These are phyloP conservation scores for Nemania diffusa DNA, from an alignment of 2,329 filamentous ascomycete genomes.

Conservation along the genomic window DNA sequence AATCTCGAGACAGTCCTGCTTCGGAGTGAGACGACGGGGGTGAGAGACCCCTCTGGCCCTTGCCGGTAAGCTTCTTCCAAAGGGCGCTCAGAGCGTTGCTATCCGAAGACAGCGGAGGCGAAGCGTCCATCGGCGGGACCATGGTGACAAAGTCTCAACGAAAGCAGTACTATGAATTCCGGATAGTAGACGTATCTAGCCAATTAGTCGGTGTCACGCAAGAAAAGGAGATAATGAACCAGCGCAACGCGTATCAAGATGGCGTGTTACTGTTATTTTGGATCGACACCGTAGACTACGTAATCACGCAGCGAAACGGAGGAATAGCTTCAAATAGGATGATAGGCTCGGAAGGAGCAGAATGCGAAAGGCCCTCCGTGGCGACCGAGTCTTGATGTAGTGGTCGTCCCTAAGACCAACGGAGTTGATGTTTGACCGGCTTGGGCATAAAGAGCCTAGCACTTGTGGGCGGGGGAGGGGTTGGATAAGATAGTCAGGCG, in stretches of 20 bases:
- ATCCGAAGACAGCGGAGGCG: slow-evolving; percentile 40
- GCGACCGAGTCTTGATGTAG: slow-evolving; percentile 39
- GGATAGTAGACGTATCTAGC: slow-evolving; percentile 38
- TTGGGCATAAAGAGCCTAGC: slow-evolving; percentile 22
- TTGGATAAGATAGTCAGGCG: slow-evolving; percentile 22
- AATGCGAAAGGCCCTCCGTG: slow-evolving; percentile 28
- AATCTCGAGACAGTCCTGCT: slow-evolving; percentile 40
- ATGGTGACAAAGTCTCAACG: slow-evolving; percentile 41
- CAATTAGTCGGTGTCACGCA: slow-evolving; percentile 39
- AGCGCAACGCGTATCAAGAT: slow-evolving; percentile 36
- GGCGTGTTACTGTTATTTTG: slow-evolving; percentile 36
- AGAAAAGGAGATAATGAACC: slow-evolving; percentile 32
- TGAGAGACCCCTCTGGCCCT: slow-evolving; percentile 38
- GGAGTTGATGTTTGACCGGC: slow-evolving; percentile 26
- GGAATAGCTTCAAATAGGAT: slow-evolving; percentile 19
- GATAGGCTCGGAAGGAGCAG: slow-evolving; percentile 12
- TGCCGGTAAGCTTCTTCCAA: slow-evolving; percentile 44
- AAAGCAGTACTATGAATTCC: slow-evolving; percentile 38
- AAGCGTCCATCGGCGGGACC: slow-evolving; percentile 45
- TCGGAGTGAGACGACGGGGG: slow-evolving; percentile 41
- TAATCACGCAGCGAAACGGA: slow-evolving; percentile 31
- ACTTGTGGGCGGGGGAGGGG: slow-evolving; percentile 33
- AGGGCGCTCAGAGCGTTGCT: slow-evolving; percentile 41
- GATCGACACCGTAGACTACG: slow-evolving; percentile 26
- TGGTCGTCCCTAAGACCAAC: slow-evolving; percentile 37